These are phyloP conservation scores for Aspergillus biplanus DNA, from an alignment of 495 filamentous ascomycete species.

Conservation along the genomic window DNA sequence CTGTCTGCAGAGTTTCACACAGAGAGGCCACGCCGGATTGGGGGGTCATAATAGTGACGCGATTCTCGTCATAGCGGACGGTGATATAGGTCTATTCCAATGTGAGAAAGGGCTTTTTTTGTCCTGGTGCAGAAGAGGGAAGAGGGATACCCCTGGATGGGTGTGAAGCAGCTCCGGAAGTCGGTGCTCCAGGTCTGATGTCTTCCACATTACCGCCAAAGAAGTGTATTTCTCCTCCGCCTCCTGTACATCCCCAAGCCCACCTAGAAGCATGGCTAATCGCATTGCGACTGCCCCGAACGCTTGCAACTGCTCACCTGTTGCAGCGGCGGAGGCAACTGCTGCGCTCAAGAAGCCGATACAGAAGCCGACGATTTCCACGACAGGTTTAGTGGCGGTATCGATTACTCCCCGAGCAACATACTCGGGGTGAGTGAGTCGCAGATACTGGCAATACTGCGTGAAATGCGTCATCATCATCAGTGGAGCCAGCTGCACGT, in stretches of 20 bases:
- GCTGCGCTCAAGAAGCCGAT: slow-evolving; percentile 46
- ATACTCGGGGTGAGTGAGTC: slow-evolving; percentile 7
- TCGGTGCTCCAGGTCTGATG: not conserved
- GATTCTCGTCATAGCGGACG: slow-evolving; percentile 25
- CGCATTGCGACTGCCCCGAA: slow-evolving; percentile 46
- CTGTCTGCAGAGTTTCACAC: slow-evolving; percentile 33
- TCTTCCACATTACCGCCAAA: slow-evolving; percentile 26
- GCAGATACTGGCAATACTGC: slow-evolving; percentile 32
- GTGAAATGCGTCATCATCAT: slow-evolving; percentile 39
- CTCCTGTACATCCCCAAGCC: slow-evolving; percentile 49
- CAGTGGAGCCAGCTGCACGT: slow-evolving; percentile 41
- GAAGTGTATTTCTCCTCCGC: slow-evolving; percentile 26
- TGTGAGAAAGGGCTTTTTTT: not conserved
- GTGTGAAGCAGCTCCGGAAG: slow-evolving; percentile 7
- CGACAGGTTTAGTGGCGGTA: slow-evolving; percentile 16
- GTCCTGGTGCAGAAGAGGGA: slow-evolving; percentile 30
- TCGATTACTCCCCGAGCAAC: not conserved
- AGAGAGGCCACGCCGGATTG: slow-evolving; percentile 8
- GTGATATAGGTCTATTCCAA: slow-evolving; percentile 25
- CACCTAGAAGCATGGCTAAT: slow-evolving; percentile 40
- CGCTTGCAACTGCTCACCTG: slow-evolving; percentile 29
- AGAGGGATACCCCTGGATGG: slow-evolving; percentile 23
- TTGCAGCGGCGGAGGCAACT: slow-evolving; percentile 35
- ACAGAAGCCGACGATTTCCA: slow-evolving; percentile 49
- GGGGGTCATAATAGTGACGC: slow-evolving; percentile 29